Base-by-base conservation (phyloP, 495 filamentous ascomycete genomes). In the Amphirosellinia nigrospora region DNA sequence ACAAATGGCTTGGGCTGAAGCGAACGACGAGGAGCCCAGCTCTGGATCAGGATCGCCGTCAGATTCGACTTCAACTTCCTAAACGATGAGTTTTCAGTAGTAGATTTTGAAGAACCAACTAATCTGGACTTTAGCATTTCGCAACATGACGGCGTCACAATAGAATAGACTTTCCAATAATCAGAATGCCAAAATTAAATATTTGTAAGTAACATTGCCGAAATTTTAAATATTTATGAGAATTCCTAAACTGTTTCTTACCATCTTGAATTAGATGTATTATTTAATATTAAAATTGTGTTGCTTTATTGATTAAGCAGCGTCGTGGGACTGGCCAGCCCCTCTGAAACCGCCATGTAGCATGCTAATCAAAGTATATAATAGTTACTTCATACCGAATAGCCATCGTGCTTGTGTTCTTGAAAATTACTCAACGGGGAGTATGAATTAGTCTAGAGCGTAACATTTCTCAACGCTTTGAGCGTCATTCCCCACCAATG, bases 401-500 rank as follows among this genome's bases (percentile, higher is more conserved):
- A 53, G 11, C 4, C 50, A 30, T 16, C 7, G 7, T 41, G 5
- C 41, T 41, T 41, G 10, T 19, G n/a, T n/a, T n/a, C n/a, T 63
- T 13, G 3, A 21, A 23, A 52, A 52, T 0, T 5, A 9, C 46
- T 28, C 6, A 0, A 38, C 15, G 26, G 28, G 16, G 19, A 38
- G 13, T 6, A 16, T 8, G 2, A 6, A 30, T 32, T 43, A 62
- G 26, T 67, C 64, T n/a, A 82, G 48, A 1, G 77, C 73, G 69
- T 79, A 82, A 65, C 80, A 82, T 64, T 78, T 78, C 73, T 82
- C 80, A 34, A 78, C 75, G 50, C 71, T 81, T 1, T 60, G 66
- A 13, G 74, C 72, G 39, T 79, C 76, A 60, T 89, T 3, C 86
- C 86, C 85, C 86, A 89, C 87, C 86, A 88, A 56, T 84, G 76